Percentiles rank a stretch among this genome's conserved stretches.
Evolutionary conservation across 441 rosid species (phyloP).

Genomic region (Sinapis alba): DNA sequence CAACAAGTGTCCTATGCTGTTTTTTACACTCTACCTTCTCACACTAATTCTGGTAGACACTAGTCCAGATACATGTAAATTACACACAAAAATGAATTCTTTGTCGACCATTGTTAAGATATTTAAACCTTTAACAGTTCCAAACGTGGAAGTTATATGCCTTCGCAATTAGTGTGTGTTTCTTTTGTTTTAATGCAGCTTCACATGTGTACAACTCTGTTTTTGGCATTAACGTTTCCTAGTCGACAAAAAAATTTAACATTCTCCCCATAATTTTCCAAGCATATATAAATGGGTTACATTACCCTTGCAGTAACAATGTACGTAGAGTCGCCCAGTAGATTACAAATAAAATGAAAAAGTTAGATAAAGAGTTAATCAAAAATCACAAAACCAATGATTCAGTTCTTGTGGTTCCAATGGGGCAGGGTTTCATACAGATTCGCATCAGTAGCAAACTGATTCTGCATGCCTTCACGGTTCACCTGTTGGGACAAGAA

Average conservation of each 20-base stretch:
- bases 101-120: too few relatives aligned
- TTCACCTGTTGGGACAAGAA: not conserved
- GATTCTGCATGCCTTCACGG: conserved; percentile 24
- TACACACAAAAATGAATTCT: too few relatives aligned
- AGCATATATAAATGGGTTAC: conserved; percentile 21
- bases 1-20: not conserved
- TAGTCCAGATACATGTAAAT: not conserved
- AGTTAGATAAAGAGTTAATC: not conserved
- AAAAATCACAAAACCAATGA: conserved; percentile 29
- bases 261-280: conserved; percentile 5
- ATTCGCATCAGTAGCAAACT: conserved; percentile 22
- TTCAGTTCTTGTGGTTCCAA: conserved; percentile 35
- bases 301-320: conserved; percentile 1
- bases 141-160: not conserved
- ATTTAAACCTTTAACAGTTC: not conserved
- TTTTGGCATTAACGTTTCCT: not conserved
- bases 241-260: not conserved
- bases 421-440: conserved; percentile 16
- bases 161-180: not conserved
- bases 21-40: not conserved
- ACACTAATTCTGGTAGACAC: not conserved
- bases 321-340: not conserved
- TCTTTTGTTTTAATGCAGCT: too few relatives aligned
- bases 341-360: not conserved
- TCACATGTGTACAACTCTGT: not conserved